phyloP scores from a whole-genome alignment of 2,329 filamentous ascomycete genomes.

The Clonostachys byssicola region DNA sequence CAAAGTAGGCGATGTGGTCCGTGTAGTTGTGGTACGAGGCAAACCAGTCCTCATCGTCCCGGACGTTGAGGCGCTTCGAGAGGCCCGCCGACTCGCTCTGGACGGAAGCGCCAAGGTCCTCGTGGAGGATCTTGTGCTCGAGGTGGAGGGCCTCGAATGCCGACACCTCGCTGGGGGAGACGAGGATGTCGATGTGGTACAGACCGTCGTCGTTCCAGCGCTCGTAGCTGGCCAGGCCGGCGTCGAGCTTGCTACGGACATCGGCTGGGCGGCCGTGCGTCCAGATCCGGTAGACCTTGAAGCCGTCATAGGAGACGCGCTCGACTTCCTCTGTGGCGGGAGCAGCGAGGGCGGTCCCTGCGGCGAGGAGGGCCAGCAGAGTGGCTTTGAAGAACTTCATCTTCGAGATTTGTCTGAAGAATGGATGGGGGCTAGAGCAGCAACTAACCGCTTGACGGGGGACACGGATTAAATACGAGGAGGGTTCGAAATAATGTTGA shows the following conservation, averaged over 20 bases:
- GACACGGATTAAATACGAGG: no score
- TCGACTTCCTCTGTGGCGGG: background rate
- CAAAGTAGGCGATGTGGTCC: conserved; percentile 42
- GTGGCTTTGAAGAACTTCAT: background rate
- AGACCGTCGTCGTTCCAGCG: conserved; percentile 10
- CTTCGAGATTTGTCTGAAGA: no score
- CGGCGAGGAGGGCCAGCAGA: background rate
- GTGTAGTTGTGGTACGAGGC: conserved; percentile 43
- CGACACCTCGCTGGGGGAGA: conserved; percentile 18
- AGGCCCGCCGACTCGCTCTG: conserved; percentile 13
- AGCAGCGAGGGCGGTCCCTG: background rate
- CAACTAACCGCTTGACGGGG: no score
- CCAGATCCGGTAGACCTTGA: conserved; percentile 36
- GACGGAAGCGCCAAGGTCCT: conserved; percentile 21
- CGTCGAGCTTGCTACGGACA: conserved; percentile 23
- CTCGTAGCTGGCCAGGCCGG: conserved; percentile 8
- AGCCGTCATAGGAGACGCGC: conserved; percentile 17
- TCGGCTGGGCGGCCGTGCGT: conserved; percentile 31
- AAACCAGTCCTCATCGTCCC: conserved; percentile 34
- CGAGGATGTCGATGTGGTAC: conserved; percentile 20
- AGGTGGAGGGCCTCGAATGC: conserved; percentile 20
- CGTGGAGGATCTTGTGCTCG: conserved; percentile 18
- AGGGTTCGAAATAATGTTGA: no score
- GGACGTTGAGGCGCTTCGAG: conserved; percentile 11
- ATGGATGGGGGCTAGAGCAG: no score